phyloP scores from a whole-genome alignment of 257 asterid species.

The Solanum verrucosum region DNA sequence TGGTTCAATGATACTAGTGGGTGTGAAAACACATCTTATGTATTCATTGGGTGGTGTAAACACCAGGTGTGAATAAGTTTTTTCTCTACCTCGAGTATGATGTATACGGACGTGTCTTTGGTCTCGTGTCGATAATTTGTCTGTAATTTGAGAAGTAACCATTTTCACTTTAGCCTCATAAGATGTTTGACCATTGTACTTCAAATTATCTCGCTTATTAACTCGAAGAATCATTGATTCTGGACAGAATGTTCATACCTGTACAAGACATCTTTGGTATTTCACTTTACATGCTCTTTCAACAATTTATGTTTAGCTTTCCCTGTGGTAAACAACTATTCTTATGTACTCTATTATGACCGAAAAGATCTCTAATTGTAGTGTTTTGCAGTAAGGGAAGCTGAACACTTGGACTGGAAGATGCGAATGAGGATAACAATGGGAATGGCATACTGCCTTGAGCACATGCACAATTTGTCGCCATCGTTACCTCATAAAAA shows the following conservation, averaged over 20 bases:
- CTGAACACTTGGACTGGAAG: constrained; percentile 80
- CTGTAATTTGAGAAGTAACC: background rate
- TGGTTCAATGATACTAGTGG: background rate
- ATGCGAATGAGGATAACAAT: constrained; percentile 72
- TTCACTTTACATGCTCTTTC: background rate
- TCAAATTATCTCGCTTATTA: background rate
- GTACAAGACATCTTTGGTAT: background rate
- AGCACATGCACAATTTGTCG: constrained; percentile 58
- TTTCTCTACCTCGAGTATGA: background rate
- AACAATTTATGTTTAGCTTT: background rate
- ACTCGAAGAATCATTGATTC: background rate
- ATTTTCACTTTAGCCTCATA: background rate
- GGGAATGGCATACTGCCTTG: constrained; percentile 87
- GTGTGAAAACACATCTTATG: background rate
- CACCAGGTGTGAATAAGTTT: background rate
- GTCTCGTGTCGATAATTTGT: background rate
- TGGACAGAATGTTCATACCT: background rate
- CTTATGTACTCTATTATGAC: background rate
- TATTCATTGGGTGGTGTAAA: background rate
- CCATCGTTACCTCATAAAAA: constrained; percentile 59
- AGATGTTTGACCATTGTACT: background rate
- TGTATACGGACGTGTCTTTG: background rate
- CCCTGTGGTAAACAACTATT: background rate
- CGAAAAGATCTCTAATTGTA: background rate
- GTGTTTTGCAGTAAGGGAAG: constrained; percentile 56